A percentile compares a stretch with the other conserved stretches of the same genome.
Evolutionary conservation across 148 eudicot genomes (phyloP).

Genomic region (Amaranthus hypochondriacus): DNA sequence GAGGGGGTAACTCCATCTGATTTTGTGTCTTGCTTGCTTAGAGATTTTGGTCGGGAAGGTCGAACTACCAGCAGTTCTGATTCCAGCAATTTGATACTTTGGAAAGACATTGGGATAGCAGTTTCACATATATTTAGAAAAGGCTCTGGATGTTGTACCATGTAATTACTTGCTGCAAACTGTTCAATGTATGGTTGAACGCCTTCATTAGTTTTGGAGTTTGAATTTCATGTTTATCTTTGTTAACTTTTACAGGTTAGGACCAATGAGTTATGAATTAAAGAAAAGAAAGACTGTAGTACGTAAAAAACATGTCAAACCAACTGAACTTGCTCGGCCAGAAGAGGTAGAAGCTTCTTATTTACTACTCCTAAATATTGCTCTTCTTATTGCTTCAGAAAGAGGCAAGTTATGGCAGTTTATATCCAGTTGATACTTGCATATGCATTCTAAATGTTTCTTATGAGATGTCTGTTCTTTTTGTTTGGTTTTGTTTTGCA

Average conservation of each 20-base stretch:
- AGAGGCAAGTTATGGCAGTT: neutral
- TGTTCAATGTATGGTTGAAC: neutral
- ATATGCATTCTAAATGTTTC: neutral
- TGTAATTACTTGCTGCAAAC: conserved; percentile 33
- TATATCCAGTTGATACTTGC: neutral
- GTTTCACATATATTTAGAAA: conserved; percentile 54
- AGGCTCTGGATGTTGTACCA: conserved; percentile 62
- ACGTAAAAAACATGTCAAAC: conserved; percentile 48
- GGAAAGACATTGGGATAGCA: conserved; percentile 64
- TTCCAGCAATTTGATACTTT: conserved; percentile 35
- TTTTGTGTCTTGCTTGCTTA: conserved; percentile 49
- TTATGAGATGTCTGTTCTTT: neutral
- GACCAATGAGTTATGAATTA: conserved; percentile 69
- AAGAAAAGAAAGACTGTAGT: conserved; percentile 51
- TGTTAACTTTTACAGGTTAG: conserved; percentile 48
- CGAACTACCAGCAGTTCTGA: conserved; percentile 39
- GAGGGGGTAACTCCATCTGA: conserved; percentile 71
- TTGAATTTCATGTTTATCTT: neutral
- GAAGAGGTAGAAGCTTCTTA: conserved; percentile 58
- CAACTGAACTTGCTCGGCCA: conserved; percentile 63
- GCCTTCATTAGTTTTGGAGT: neutral
- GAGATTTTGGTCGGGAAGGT: conserved; percentile 47
- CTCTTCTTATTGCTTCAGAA: neutral
- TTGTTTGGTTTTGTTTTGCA: conserved; percentile 30
- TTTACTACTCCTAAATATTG: neutral